Conservation (phyloP, 257 asterid species). For the Verbascum thapsus region DNA sequence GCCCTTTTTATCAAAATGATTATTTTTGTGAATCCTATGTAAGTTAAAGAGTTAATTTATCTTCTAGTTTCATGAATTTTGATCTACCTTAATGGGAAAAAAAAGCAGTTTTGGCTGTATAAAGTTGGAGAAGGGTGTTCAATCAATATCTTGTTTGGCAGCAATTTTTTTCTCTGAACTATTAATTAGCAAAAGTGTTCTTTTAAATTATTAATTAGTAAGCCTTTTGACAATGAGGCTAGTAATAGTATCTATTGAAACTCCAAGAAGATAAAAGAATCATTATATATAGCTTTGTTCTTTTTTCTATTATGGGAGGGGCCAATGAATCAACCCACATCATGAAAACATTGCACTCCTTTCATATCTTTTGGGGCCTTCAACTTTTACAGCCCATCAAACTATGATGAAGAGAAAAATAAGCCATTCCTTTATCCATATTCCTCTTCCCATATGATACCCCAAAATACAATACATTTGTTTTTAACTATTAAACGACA, state of each 20-base stretch:
- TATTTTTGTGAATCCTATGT: conserved; percentile 24
- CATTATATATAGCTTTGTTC: conserved; percentile 26
- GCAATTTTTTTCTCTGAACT: background rate
- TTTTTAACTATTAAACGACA: too few relatives aligned
- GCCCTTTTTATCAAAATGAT: background rate
- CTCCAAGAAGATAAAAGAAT: background rate
- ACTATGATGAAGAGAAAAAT: conserved; percentile 30
- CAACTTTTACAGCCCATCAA: conserved; percentile 45
- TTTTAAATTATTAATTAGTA: background rate
- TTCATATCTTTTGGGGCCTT: conserved; percentile 9
- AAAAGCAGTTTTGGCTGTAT: conserved; percentile 20
- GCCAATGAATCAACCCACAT: conserved; percentile 36
- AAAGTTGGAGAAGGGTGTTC: conserved; percentile 18
- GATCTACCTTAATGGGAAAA: conserved; percentile 12
- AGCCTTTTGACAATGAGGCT: conserved; percentile 5
- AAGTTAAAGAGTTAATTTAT: background rate
- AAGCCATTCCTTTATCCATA: conserved; percentile 11
- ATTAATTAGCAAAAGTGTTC: background rate
- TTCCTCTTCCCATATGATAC: conserved; percentile 11
- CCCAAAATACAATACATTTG: background rate
- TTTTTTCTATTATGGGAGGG: conserved; percentile 33
- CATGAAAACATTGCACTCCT: conserved; percentile 40
- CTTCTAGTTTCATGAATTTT: background rate
- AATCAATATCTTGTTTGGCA: conserved; percentile 19
- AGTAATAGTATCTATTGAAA: conserved; percentile 6